A percentile compares a stretch with the other conserved stretches of the same genome.
phyloP scores from a whole-genome alignment of 768 basidiomycete genomes.

The Suillus hirtellus region DNA sequence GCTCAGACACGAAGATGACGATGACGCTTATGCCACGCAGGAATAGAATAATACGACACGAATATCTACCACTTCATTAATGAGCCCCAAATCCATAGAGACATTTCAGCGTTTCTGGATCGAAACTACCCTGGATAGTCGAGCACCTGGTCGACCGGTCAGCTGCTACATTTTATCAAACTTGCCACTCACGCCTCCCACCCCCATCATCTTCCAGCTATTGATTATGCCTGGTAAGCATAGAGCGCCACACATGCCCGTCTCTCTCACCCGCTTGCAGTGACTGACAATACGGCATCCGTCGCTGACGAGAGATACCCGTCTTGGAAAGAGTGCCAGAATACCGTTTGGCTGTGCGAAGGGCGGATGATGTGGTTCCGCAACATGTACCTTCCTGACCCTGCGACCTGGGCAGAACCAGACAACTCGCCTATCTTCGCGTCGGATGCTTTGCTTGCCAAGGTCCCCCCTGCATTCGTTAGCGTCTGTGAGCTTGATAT shows the following conservation, averaged over 20 bases:
- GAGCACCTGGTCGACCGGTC: no score
- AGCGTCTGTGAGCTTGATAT: constrained; percentile 67
- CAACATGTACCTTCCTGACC: constrained; percentile 63
- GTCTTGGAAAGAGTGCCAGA: constrained; percentile 57
- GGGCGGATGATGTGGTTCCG: constrained; percentile 74
- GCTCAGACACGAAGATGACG: no score
- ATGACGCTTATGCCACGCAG: no score
- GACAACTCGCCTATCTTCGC: constrained; percentile 74
- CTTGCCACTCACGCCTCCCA: constrained; percentile 44
- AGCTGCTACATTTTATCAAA: no score
- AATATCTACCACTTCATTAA: no score
- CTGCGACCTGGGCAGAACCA: constrained; percentile 60
- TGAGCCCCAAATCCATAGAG: no score
- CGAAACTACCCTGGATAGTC: no score
- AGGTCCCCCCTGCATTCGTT: constrained; percentile 60
- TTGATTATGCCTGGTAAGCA: constrained; percentile 58
- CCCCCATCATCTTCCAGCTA: constrained; percentile 63
- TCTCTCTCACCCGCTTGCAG: constrained; percentile 22
- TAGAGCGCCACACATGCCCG: background rate
- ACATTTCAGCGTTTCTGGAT: no score
- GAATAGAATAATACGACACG: no score
- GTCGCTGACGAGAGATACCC: constrained; percentile 36
- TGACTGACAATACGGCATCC: constrained; percentile 68
- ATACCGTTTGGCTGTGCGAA: constrained; percentile 60
- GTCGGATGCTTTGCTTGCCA: constrained; percentile 50